phyloP scores from a whole-genome alignment of 139 green algal genomes.

The Closterium sp. region DNA sequence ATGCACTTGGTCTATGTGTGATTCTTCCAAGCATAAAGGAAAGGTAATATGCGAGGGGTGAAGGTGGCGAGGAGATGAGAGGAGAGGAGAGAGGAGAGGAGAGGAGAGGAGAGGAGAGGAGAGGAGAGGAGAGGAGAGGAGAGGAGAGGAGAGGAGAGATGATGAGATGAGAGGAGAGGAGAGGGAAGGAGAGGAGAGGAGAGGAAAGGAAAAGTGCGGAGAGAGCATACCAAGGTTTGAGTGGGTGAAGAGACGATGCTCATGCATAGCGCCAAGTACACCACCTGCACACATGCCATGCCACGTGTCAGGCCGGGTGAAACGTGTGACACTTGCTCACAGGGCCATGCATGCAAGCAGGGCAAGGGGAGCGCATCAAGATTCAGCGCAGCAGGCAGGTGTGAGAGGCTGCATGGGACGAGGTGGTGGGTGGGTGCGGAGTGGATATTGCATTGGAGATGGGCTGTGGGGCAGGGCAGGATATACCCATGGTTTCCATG shows the following conservation, averaged over 20 bases:
- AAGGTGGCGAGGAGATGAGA: too few relatives aligned
- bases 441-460: neutral
- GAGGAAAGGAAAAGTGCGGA: neutral
- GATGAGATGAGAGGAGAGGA: too few relatives aligned
- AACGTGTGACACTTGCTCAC: neutral
- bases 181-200: neutral
- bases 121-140: too few relatives aligned
- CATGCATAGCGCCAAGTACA: neutral
- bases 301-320: neutral
- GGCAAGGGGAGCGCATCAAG: neutral
- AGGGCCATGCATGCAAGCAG: neutral
- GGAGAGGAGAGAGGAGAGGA: too few relatives aligned
- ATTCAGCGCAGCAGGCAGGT: neutral
- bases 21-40: too few relatives aligned
- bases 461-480: too few relatives aligned
- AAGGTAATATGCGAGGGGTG: too few relatives aligned
- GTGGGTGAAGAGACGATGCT: neutral
- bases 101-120: too few relatives aligned
- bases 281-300: neutral
- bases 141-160: too few relatives aligned
- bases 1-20: neutral
- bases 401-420: neutral
- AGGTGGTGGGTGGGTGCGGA: neutral
- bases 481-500: neutral
- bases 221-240: neutral